Evolutionary conservation across 805 yeast genomes (phyloP).

Genomic region (Tetrapisispora fleetii): DNA sequence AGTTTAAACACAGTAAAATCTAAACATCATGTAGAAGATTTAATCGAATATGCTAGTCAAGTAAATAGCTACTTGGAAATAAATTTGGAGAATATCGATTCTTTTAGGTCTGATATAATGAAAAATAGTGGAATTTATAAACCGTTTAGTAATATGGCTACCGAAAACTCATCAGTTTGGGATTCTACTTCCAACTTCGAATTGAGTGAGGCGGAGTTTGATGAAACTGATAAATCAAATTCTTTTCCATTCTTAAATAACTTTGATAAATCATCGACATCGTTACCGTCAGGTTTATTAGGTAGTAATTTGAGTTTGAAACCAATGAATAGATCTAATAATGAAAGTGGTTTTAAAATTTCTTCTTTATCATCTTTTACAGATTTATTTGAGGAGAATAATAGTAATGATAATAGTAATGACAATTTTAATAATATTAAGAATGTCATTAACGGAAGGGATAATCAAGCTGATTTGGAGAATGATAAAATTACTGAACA

Average conservation of each 20-base stretch:
- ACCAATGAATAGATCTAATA: background rate
- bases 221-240: slow-evolving; percentile 5
- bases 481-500: background rate
- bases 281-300: background rate
- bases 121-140: slow-evolving; percentile 2
- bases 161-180: slow-evolving; percentile 2
- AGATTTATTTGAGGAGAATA: background rate
- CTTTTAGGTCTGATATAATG: slow-evolving; percentile 12
- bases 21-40: slow-evolving; percentile 19
- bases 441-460: background rate
- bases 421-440: background rate
- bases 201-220: slow-evolving; percentile 19
- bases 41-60: slow-evolving; percentile 22
- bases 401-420: background rate
- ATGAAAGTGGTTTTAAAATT: background rate
- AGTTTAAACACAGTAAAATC: slow-evolving; percentile 3
- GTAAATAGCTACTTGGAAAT: slow-evolving; percentile 20
- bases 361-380: background rate
- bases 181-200: slow-evolving; percentile 24
- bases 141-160: slow-evolving; percentile 2
- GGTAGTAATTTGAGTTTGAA: background rate
- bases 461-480: background rate
- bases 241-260: background rate
- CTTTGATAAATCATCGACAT: background rate
- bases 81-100: slow-evolving; percentile 19